Evolutionary conservation across 2,329 filamentous ascomycete species (phyloP), one percentile per base, ranked within the genome.

Genomic region (Rhynchosporium agropyri): DNA sequence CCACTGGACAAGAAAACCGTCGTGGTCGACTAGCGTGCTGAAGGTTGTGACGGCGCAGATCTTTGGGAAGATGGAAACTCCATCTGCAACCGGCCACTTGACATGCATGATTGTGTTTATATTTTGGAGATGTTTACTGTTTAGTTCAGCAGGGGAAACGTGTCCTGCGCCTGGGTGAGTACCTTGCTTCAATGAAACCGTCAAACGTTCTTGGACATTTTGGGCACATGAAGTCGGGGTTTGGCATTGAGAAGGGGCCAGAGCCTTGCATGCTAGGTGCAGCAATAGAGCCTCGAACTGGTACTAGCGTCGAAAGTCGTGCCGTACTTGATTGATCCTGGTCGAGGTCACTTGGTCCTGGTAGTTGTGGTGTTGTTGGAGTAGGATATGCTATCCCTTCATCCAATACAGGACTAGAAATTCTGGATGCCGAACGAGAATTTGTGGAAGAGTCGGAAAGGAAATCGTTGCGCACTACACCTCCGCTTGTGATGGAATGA

Each of bases 401-500:
- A 63, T 63, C 63, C 56, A 67, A n/a, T 51, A 49, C 65, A 62
- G 61, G 56, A 64, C 60, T 65, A 53, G 63, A 59, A 57, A 53
- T 5, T 40, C 54, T 49, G 58, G 51, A 56, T 58, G 50, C 36
- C 12, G 38, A 3, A 26, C 42, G 15, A 33, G 57, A 55, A 53
- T 13, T 50, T 13, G 54, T 13, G 10, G 56, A 61, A 36, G 29
- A 31, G 36, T 43, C 28, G 38, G 58, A 57, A 61, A 59, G 26
- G 43, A 50, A 59, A 50, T 31, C 8, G 20, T 49, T 31, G 31
- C 58, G 61, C 55, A 61, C 51, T 49, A 49, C 54, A 67, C 65
- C 45, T 59, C 56, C 64, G 29, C 42, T 62, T 66, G 66, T 56
- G 62, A 63, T 58, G 61, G 59, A 26, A 63, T 66, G 66, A 61